Evolutionary conservation across 805 yeast species (phyloP).

Genomic region (Ogataea trehaloabstinens): DNA sequence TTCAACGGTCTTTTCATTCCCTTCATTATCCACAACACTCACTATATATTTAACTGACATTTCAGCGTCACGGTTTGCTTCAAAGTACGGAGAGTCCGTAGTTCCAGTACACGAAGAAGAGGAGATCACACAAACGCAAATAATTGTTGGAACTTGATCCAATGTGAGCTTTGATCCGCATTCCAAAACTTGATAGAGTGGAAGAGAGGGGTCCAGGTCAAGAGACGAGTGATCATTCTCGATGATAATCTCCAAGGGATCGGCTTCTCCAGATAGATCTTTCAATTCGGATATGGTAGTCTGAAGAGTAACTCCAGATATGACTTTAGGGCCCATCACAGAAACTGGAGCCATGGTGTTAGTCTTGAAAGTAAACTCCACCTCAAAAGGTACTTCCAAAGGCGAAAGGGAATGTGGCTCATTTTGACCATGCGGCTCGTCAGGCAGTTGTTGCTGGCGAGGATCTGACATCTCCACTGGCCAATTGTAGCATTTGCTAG

Average conservation of each 20-base stretch:
- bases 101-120: constrained; percentile 3
- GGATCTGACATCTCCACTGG: too few species aligned
- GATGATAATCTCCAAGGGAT: constrained; percentile 12
- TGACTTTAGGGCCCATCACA: not conserved
- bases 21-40: constrained; percentile 15
- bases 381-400: constrained; percentile 16
- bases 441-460: too few species aligned
- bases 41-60: constrained; percentile 27
- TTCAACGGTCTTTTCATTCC: constrained; percentile 13
- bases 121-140: constrained; percentile 10
- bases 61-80: not conserved
- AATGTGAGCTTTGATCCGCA: constrained; percentile 13
- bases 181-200: constrained; percentile 17
- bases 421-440: not conserved
- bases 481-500: too few species aligned
- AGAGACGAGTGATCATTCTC: constrained; percentile 17
- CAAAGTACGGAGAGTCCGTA: constrained; percentile 8
- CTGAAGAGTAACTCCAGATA: constrained; percentile 13
- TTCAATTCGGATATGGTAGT: constrained; percentile 19
- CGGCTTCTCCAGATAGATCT: constrained; percentile 4
- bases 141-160: constrained; percentile 20
- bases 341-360: constrained; percentile 1
- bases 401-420: constrained; percentile 7
- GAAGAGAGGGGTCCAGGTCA: constrained; percentile 10
- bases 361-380: constrained; percentile 13